Base-by-base conservation (phyloP, 805 yeast genomes). In the Kazachstania bromeliacearum region DNA sequence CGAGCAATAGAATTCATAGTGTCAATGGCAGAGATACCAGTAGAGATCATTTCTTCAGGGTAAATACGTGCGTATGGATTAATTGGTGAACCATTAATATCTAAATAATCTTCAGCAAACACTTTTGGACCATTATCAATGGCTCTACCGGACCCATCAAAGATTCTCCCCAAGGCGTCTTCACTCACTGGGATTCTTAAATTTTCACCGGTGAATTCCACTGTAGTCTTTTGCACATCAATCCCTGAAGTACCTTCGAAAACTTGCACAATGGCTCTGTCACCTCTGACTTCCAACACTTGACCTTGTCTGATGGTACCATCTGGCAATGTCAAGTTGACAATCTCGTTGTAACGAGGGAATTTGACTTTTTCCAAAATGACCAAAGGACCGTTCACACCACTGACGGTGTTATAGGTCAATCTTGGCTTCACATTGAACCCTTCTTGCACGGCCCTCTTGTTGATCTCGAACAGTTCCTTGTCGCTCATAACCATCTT, bases 1-100 rank as follows among this genome's bases (percentile, higher is more conserved):
- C 99, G 85, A 42, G 99, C 99, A 72, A 92, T 92, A 30, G 98
- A 89, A 68, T 92, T 94, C 98, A 92, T 92, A 39, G 96, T 88
- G 64, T 92, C 99, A 59, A 92, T 92, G 34, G 98, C 96, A 33
- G 96, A 88, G 46, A 92, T 74, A 75, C 99, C 99, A 14, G 99
- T 94, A 36, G 96, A 87, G 53, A 92, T 92, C 99, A 92, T 92
- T 70, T 92, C 99, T 71, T 92, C 98, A 21, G 99, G 99, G 62
- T 94, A 94, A 51, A 92, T 92, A 68, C 99, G 88, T 30, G 96
- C 94, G 62, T 67, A 92, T 37, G 99, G 99, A 60, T 92, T 92
- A 64, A 92, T 92, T 57, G 99, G 97, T 29, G 97, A 87, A 40
- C 99, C 99, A 62, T 92, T 94, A 60, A 92, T 94, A 64, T 92